Base-by-base conservation (phyloP, 805 yeast species). In the Candida odintsovae region DNA sequence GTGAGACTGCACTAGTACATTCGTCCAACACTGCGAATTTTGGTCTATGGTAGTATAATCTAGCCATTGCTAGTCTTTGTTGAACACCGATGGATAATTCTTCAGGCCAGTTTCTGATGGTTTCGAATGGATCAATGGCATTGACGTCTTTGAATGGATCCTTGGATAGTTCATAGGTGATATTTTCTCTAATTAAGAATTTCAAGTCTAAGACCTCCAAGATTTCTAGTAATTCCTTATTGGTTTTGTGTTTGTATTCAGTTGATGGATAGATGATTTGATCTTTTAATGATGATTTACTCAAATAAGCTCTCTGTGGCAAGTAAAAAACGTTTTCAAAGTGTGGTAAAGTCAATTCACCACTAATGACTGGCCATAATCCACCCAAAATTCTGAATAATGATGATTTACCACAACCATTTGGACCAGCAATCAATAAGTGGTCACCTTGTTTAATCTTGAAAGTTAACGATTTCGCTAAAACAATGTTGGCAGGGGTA, bases 371-470 rank as follows among this genome's bases (percentile, higher is more conserved):
- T 3, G 94, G 95, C 98, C 98, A 90, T 54, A 90, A 72, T 0
- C 97, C 97, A 46, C 97, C 97, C 41, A 90, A 74, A 58, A 90
- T 78, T 61, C 98, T 77, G 65, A 90, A 90, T 47, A 90, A 69
- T 0, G 97, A 90, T 0, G 97, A 90, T 67, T 90, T 90, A 23
- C 98, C 98, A 52, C 96, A 86, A 1, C 98, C 98, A 61, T 90
- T 90, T 13, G 97, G 97, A 0, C 98, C 98, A 10, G 92, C 90
- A 61, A 90, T 90, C 44, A 90, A 72, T 43, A 90, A 70, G 65
- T 90, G 94, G 43, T 90, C 83, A 31, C 97, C 97, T 29, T 79
- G 84, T 51, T 83, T 77, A 45, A 90, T 77, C 43, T 82, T 75
- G 64, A 90, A 90, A 23, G 78, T 72, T 55, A 90, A 72, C 35